A percentile compares a stretch with the other conserved stretches of the same genome.
These are phyloP conservation scores for Peterozyma toletana DNA, from an alignment of 805 yeast species.

Conservation along the genomic window DNA sequence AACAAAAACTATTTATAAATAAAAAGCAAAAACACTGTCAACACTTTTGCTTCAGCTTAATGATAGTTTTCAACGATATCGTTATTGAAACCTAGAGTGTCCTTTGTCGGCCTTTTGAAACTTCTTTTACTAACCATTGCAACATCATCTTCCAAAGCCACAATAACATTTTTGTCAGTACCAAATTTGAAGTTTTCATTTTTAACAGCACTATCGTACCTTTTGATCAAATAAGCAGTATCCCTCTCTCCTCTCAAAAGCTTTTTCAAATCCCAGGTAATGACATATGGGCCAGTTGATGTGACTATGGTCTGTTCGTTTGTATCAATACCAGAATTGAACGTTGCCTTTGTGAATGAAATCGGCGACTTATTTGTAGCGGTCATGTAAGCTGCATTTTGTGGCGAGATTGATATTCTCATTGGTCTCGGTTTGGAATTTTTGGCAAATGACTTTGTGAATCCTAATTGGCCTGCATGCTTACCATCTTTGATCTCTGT, in stretches of 20 bases:
- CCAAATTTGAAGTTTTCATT: conserved; percentile 78
- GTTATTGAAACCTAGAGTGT: conserved; percentile 27
- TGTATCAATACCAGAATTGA: conserved; percentile 61
- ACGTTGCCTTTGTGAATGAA: conserved; percentile 65
- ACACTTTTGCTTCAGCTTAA: conserved; percentile 4
- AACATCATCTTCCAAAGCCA: conserved; percentile 73
- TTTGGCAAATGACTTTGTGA: conserved; percentile 53
- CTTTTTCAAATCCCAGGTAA: conserved; percentile 70
- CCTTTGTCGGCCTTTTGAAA: conserved; percentile 50
- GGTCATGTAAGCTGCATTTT: conserved; percentile 59
- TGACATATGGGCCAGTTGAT: conserved; percentile 75
- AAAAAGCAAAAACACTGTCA: no score
- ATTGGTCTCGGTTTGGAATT: conserved; percentile 64
- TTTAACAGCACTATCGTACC: conserved; percentile 53
- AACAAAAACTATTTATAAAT: no score
- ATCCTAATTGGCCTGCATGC: conserved; percentile 56
- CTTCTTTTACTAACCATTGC: conserved; percentile 56
- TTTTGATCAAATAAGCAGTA: conserved; percentile 53
- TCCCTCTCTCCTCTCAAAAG: conserved; percentile 46
- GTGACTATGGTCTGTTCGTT: conserved; percentile 70
- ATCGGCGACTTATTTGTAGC: conserved; percentile 41
- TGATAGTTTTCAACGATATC: conserved; percentile 20
- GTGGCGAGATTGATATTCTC: conserved; percentile 61
- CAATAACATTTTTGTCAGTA: conserved; percentile 59
- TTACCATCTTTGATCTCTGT: conserved; percentile 54